phyloP scores from a whole-genome alignment of 768 basidiomycete genomes.

The Artomyces pyxidatus region DNA sequence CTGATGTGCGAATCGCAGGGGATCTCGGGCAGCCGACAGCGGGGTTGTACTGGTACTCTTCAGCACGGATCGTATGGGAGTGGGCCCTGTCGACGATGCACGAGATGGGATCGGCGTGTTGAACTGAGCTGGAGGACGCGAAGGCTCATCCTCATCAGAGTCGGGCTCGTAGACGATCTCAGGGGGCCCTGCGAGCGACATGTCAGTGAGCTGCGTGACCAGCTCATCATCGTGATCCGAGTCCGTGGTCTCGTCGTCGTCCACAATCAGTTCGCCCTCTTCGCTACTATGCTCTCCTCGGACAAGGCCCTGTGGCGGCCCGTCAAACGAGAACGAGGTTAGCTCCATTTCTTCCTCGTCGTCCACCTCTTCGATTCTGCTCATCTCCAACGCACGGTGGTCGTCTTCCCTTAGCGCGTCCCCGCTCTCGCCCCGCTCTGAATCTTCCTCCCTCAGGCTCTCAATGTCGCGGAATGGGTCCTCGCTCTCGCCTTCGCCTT shows the following conservation, averaged over 20 bases:
- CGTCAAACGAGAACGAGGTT: constrained; percentile 68
- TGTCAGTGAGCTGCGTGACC: constrained; percentile 18
- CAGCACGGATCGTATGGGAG: constrained; percentile 30
- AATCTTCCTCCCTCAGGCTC: constrained; percentile 60
- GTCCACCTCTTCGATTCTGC: constrained; percentile 41
- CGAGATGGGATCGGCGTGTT: constrained; percentile 5
- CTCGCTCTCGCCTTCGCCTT: constrained; percentile 50
- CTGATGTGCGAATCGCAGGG: constrained; percentile 37
- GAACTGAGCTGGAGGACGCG: not conserved
- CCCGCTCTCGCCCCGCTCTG: constrained; percentile 13
- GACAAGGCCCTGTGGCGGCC: constrained; percentile 38
- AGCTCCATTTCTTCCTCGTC: constrained; percentile 63
- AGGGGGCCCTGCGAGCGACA: constrained; percentile 11
- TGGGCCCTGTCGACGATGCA: constrained; percentile 21
- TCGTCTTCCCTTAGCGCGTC: constrained; percentile 3
- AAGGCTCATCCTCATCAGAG: constrained; percentile 9
- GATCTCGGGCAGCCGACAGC: constrained; percentile 46
- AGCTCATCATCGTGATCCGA: constrained; percentile 22
- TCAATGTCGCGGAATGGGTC: constrained; percentile 93
- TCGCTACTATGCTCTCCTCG: constrained; percentile 29
- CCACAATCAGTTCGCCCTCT: constrained; percentile 35
- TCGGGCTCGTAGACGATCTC: constrained; percentile 8
- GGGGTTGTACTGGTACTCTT: constrained; percentile 46
- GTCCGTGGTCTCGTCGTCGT: constrained; percentile 33
- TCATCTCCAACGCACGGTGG: constrained; percentile 12